A percentile compares a stretch with the other conserved stretches of the same genome.
Conservation (phyloP, 140 eudicot species). For the Oenanthe javanica region DNA sequence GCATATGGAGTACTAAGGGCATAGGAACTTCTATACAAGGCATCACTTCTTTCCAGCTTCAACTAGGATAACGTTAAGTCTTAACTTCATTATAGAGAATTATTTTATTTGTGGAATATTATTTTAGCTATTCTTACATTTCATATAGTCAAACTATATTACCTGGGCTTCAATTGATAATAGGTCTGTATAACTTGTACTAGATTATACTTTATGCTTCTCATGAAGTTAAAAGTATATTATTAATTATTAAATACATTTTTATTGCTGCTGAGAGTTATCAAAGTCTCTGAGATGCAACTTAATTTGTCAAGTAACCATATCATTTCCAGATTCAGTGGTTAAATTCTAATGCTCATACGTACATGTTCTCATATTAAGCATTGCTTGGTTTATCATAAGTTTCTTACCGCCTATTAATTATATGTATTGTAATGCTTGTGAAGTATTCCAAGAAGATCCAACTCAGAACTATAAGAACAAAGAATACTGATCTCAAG, state of each 20-base stretch:
- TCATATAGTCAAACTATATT: neutral
- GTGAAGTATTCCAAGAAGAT: slow-evolving; percentile 11
- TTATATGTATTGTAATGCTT: neutral
- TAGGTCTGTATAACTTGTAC: neutral
- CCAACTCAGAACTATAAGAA: neutral
- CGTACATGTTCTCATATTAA: neutral
- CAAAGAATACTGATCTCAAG: slow-evolving; percentile 19
- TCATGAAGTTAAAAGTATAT: neutral
- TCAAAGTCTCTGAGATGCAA: too few relatives aligned
- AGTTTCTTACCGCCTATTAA: neutral
- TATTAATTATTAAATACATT: too few relatives aligned
- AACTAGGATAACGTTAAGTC: neutral
- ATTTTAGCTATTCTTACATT: neutral
- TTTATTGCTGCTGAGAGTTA: too few relatives aligned
- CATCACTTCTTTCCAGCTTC: slow-evolving; percentile 2
- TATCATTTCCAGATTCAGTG: neutral
- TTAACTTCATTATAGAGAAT: too few relatives aligned
- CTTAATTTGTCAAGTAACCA: too few relatives aligned
- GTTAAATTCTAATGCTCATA: neutral
- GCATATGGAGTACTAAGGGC: neutral
- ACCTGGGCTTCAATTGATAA: neutral
- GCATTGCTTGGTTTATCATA: neutral
- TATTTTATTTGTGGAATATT: neutral
- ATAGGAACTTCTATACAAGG: neutral
- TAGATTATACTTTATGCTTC: neutral